Percentiles rank a stretch among this genome's conserved stretches.
Conservation (phyloP, 768 basidiomycete genomes). For the Amanita polypyramis region DNA sequence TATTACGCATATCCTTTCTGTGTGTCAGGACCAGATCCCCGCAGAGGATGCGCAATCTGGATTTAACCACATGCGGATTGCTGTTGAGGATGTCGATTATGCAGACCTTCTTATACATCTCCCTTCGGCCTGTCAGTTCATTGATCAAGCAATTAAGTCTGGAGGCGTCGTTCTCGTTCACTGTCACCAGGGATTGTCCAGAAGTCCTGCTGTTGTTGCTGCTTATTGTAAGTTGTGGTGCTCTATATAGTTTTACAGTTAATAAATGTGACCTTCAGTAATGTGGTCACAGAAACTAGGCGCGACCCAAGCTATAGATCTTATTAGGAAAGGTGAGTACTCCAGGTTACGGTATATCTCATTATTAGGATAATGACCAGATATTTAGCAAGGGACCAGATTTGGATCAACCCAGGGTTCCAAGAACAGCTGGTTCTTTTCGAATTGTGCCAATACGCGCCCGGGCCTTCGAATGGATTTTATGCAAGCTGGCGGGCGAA, state of each 20-base stretch:
- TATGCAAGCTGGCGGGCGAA: slow-evolving; percentile 56
- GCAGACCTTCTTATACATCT: slow-evolving; percentile 59
- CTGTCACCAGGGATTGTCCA: slow-evolving; percentile 54
- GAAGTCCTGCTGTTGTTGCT: slow-evolving; percentile 61
- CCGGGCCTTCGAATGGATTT: slow-evolving; percentile 48
- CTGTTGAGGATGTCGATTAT: slow-evolving; percentile 60
- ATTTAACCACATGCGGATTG: slow-evolving; percentile 58
- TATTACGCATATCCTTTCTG: slow-evolving; percentile 74
- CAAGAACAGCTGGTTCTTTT: slow-evolving; percentile 71
- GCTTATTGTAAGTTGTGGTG: slow-evolving; percentile 52
- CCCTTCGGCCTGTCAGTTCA: slow-evolving; percentile 57
- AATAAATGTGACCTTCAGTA: slow-evolving; percentile 28
- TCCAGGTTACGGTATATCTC: neutral
- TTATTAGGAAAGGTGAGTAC: slow-evolving; percentile 45
- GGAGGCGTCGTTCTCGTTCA: slow-evolving; percentile 59
- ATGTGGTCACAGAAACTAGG: slow-evolving; percentile 55
- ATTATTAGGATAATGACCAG: neutral
- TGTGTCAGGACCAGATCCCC: slow-evolving; percentile 63
- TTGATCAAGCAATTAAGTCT: slow-evolving; percentile 46
- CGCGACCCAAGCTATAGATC: slow-evolving; percentile 47
- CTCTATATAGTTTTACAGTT: slow-evolving; percentile 5
- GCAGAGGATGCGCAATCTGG: slow-evolving; percentile 64
- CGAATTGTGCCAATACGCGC: slow-evolving; percentile 60
- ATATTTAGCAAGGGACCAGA: slow-evolving; percentile 55
- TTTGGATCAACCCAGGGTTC: slow-evolving; percentile 74